phyloP scores from a whole-genome alignment of 306 rosid genomes.

The Luffa acutangula region DNA sequence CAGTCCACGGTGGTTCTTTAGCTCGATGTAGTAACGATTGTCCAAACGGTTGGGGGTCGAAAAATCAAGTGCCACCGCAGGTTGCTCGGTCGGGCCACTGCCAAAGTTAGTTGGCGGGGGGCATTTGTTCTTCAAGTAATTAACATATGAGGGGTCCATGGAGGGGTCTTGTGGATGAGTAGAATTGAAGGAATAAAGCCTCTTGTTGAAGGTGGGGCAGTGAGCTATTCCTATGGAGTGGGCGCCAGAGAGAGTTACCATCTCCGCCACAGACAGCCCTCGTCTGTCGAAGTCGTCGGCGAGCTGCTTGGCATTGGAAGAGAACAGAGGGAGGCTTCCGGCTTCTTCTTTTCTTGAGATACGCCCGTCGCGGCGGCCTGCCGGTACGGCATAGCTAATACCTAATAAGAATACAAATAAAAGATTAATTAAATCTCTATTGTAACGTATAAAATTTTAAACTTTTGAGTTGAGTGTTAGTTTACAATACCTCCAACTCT shows the following conservation, averaged over 20 bases:
- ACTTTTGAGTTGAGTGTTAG: not conserved
- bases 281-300: not conserved
- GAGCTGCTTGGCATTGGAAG: slow-evolving; percentile 8
- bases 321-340: not conserved
- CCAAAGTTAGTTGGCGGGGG: not conserved
- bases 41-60: slow-evolving; percentile 18
- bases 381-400: slow-evolving; percentile 26
- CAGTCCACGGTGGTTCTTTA: slow-evolving; percentile 12
- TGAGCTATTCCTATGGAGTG: slow-evolving; percentile 29
- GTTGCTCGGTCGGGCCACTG: not conserved
- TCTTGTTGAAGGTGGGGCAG: slow-evolving; percentile 16
- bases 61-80: slow-evolving; percentile 8
- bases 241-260: slow-evolving; percentile 33
- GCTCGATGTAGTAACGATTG: slow-evolving; percentile 10
- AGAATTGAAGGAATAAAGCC: slow-evolving; percentile 6
- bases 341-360: slow-evolving; percentile 14
- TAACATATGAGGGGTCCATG: slow-evolving; percentile 10
- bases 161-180: slow-evolving; percentile 16
- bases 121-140: slow-evolving; percentile 16
- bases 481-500: slow-evolving; percentile 6
- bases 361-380: not conserved
- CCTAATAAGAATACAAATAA: not conserved
- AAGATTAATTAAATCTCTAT: not conserved
- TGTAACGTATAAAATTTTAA: not conserved
- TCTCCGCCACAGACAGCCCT: slow-evolving; percentile 20